These are phyloP conservation scores for Epichloe baconii DNA, from an alignment of 2,329 filamentous ascomycete genomes.

Conservation along the genomic window DNA sequence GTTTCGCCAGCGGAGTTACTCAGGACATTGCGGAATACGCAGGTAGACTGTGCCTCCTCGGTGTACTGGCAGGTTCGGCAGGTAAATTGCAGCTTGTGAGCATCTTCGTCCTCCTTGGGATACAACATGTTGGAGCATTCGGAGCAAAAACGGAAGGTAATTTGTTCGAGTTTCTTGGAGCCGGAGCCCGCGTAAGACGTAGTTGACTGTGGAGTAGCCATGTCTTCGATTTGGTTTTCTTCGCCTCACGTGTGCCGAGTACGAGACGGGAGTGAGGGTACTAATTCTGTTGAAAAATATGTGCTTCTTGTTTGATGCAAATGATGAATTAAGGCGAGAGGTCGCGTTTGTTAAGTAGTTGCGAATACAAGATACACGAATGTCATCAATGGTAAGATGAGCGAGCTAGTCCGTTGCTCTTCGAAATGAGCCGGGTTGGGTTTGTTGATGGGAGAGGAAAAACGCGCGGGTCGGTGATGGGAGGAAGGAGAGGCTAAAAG, in stretches of 20 bases:
- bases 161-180: slow-evolving; percentile 56
- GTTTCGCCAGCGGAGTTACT: slow-evolving; percentile 88
- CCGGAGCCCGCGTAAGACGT: slow-evolving; percentile 27
- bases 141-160: slow-evolving; percentile 94
- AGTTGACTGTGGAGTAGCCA: slow-evolving; percentile 46
- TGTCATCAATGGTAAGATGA: neutral
- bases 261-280: neutral
- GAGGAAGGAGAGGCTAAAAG: neutral
- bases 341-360: neutral
- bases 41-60: slow-evolving; percentile 74
- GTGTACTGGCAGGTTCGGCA: slow-evolving; percentile 92
- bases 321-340: neutral
- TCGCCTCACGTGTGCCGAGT: neutral
- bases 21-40: slow-evolving; percentile 90
- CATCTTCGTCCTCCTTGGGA: slow-evolving; percentile 81
- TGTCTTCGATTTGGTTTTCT: slow-evolving; percentile 15
- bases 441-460: neutral
- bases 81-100: slow-evolving; percentile 80
- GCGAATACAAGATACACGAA: neutral
- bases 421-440: neutral
- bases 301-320: neutral
- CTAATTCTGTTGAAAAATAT: slow-evolving; percentile 2
- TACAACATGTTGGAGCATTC: slow-evolving; percentile 99
- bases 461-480: slow-evolving; percentile 2
- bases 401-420: neutral